Evolutionary conservation across 1,139 yeast species (phyloP).

Genomic region (Pichia sp.): DNA sequence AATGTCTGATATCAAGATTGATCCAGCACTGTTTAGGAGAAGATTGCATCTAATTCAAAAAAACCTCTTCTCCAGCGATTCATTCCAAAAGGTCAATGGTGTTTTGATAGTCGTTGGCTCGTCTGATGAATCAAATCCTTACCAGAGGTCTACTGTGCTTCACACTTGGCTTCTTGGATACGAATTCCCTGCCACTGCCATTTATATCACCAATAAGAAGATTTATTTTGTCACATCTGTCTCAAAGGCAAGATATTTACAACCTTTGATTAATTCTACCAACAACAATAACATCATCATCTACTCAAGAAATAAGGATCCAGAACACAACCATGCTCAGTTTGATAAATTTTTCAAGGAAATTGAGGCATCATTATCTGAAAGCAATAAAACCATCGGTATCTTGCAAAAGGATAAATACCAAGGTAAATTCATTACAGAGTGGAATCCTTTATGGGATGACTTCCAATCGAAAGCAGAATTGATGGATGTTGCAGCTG

Average conservation of each 20-base stretch:
- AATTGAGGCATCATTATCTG: slow-evolving; percentile 31
- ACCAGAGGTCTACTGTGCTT: slow-evolving; percentile 78
- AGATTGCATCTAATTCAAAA: slow-evolving; percentile 38
- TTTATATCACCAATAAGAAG: slow-evolving; percentile 57
- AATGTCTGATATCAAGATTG: slow-evolving; percentile 30
- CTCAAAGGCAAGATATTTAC: slow-evolving; percentile 80
- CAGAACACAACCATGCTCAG: slow-evolving; percentile 61
- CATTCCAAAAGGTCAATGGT: slow-evolving; percentile 45
- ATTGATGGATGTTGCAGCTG: slow-evolving; percentile 50
- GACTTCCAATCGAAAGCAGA: slow-evolving; percentile 29
- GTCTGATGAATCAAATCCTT: slow-evolving; percentile 81
- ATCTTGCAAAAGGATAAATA: slow-evolving; percentile 60
- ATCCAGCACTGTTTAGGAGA: slow-evolving; percentile 29
- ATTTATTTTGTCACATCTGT: slow-evolving; percentile 70
- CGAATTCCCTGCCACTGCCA: slow-evolving; percentile 86
- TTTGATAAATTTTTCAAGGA: slow-evolving; percentile 54
- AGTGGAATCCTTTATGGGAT: slow-evolving; percentile 62
- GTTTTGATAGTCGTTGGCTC: slow-evolving; percentile 73
- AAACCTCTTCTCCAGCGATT: slow-evolving; percentile 31
- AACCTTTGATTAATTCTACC: slow-evolving; percentile 36
- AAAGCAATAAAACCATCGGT: slow-evolving; percentile 51
- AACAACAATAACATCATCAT: slow-evolving; percentile 42
- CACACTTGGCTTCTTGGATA: slow-evolving; percentile 94
- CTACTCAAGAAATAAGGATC: slow-evolving; percentile 77
- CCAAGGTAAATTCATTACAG: slow-evolving; percentile 76